A percentile compares a stretch with the other conserved stretches of the same genome.
Conservation (phyloP, 2,329 filamentous ascomycete species). For the Pseudogymnoascus sp. region DNA sequence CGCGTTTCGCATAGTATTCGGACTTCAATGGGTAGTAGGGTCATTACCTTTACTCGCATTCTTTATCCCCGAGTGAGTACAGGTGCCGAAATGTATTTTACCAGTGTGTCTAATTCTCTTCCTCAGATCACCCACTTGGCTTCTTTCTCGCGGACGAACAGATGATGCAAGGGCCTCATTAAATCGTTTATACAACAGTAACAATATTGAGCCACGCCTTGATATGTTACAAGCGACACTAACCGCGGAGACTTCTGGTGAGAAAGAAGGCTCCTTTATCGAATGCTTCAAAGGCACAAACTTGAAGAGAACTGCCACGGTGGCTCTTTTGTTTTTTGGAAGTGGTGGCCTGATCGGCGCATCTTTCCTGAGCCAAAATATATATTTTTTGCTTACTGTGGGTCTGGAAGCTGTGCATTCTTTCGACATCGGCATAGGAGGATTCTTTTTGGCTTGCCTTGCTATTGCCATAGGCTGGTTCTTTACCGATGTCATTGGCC, state of each 20-base stretch:
- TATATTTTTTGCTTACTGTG: slow-evolving; percentile 20
- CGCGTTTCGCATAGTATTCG: slow-evolving; percentile 18
- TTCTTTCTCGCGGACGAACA: slow-evolving; percentile 11
- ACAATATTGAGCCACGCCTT: slow-evolving; percentile 16
- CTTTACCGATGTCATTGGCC: slow-evolving; percentile 27
- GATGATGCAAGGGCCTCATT: slow-evolving; percentile 13
- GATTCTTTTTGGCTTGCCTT: slow-evolving; percentile 18
- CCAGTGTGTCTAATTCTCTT: background rate
- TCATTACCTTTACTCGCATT: background rate
- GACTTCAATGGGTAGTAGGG: slow-evolving; percentile 18
- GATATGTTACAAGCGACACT: slow-evolving; percentile 14
- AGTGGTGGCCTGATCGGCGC: slow-evolving; percentile 17
- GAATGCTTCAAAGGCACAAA: slow-evolving; percentile 31
- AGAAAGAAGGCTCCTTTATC: slow-evolving; percentile 20
- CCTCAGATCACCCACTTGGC: slow-evolving; percentile 17
- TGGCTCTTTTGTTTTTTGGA: slow-evolving; percentile 29
- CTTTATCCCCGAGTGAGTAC: background rate
- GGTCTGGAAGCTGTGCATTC: slow-evolving; percentile 17
- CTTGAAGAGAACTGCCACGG: slow-evolving; percentile 31
- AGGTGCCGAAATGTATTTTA: background rate
- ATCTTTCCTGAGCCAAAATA: slow-evolving; percentile 18
- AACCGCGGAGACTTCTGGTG: background rate
- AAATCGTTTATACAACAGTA: slow-evolving; percentile 15
- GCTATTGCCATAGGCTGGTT: slow-evolving; percentile 18
- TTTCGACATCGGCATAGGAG: slow-evolving; percentile 20